These are phyloP conservation scores for Raffaelea deltoideospora DNA, from an alignment of 2,329 filamentous ascomycete species.

Conservation along the genomic window DNA sequence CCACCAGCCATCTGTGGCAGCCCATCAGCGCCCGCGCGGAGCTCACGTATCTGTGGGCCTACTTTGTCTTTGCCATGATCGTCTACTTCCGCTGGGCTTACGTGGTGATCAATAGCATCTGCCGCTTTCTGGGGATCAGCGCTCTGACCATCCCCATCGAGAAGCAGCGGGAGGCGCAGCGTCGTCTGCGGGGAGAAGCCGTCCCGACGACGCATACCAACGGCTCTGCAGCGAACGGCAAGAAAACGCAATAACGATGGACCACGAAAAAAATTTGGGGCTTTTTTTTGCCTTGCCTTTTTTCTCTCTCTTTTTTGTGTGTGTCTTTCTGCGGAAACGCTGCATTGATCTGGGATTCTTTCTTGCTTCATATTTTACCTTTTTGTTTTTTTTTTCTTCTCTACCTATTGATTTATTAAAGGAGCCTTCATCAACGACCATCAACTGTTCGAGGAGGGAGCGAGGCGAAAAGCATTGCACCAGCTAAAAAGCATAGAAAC, in stretches of 20 bases:
- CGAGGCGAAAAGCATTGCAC: too few relatives aligned
- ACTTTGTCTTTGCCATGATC: slow-evolving; percentile 69
- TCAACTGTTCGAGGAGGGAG: too few relatives aligned
- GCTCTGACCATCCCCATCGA: slow-evolving; percentile 69
- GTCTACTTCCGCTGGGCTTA: slow-evolving; percentile 90
- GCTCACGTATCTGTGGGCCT: slow-evolving; percentile 66
- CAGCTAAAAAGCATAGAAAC: background rate
- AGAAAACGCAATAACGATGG: slow-evolving; percentile 14
- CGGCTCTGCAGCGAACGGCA: slow-evolving; percentile 12
- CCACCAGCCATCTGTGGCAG: too few relatives aligned
- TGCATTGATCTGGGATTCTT: background rate
- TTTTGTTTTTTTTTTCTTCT: background rate
- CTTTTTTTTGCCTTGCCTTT: background rate
- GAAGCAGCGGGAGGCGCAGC: slow-evolving; percentile 42
- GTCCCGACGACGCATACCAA: slow-evolving; percentile 13
- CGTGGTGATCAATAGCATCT: slow-evolving; percentile 81
- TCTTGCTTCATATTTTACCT: background rate
- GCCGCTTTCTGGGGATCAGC: slow-evolving; percentile 82
- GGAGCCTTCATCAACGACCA: background rate
- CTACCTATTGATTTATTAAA: background rate
- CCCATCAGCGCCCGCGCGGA: slow-evolving; percentile 52
- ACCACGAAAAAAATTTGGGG: too few relatives aligned
- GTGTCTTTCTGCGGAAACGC: background rate
- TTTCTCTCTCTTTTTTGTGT: background rate
- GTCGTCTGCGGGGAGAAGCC: too few relatives aligned